Percentiles rank a stretch among this genome's conserved stretches.
Conservation (phyloP, 495 filamentous ascomycete species). For the Copromyces sp. region DNA sequence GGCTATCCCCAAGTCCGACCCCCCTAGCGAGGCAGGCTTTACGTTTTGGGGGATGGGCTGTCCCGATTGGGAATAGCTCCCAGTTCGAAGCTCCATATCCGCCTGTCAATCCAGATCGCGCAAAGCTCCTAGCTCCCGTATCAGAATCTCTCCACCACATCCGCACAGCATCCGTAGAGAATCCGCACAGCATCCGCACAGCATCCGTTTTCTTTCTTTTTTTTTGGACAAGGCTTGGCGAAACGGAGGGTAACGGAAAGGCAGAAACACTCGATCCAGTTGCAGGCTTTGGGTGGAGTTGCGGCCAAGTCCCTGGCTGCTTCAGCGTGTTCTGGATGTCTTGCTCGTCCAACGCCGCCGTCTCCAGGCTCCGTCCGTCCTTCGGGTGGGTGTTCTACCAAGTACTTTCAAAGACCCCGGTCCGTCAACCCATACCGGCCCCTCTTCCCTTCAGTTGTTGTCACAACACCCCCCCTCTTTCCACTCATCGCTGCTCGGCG, state of each 20-base stretch:
- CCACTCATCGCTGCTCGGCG: constrained; percentile 10
- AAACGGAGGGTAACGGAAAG: neutral
- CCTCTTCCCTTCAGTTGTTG: constrained; percentile 9
- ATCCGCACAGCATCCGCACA: neutral
- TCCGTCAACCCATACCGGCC: constrained; percentile 13
- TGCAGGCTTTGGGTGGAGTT: neutral
- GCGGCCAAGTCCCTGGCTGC: neutral
- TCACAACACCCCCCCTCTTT: constrained; percentile 10
- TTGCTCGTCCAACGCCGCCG: constrained; percentile 7
- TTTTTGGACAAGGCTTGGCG: neutral
- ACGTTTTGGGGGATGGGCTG: neutral
- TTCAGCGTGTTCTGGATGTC: neutral
- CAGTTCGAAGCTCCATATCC: neutral
- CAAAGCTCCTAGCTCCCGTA: neutral
- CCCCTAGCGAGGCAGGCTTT: neutral
- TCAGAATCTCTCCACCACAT: neutral
- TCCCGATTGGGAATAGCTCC: neutral
- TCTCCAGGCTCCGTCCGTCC: neutral
- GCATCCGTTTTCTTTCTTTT: neutral
- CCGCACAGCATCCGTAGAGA: neutral
- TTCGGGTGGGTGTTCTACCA: constrained; percentile 6
- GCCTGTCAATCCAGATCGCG: neutral
- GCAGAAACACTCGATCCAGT: neutral
- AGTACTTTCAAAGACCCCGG: constrained; percentile 16
- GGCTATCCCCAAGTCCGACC: neutral